phyloP scores from a whole-genome alignment of 164 flowering plant genomes.

The Vitis vinifera region ASM3070453v1 NC_081807.1:5522501-5523000 shows the following conservation, averaged over 20 bases:
- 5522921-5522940: slow-evolving; percentile 99
- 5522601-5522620: too few species aligned
- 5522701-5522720: background rate
- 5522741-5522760: slow-evolving; percentile 95
- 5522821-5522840: slow-evolving; percentile 95
- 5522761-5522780: slow-evolving; percentile 64
- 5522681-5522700: too few species aligned
- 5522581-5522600: too few species aligned
- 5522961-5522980: slow-evolving; percentile 51
- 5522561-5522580: too few species aligned
- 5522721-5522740: slow-evolving; percentile 85
- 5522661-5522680: too few species aligned
- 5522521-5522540: too few species aligned
- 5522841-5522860: slow-evolving; percentile 88
- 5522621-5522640: too few species aligned
- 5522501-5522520: too few species aligned
- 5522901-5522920: slow-evolving; percentile 98
- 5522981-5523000: background rate
- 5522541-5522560: too few species aligned
- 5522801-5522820: slow-evolving; percentile 89
- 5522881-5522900: slow-evolving; percentile 99
- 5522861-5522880: slow-evolving; percentile 88
- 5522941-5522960: slow-evolving; percentile 80
- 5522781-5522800: slow-evolving; percentile 79
- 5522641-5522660: too few species aligned